Evolutionary conservation across 2,329 filamentous ascomycete species (phyloP).

Genomic region (Xylaria polymorpha): DNA sequence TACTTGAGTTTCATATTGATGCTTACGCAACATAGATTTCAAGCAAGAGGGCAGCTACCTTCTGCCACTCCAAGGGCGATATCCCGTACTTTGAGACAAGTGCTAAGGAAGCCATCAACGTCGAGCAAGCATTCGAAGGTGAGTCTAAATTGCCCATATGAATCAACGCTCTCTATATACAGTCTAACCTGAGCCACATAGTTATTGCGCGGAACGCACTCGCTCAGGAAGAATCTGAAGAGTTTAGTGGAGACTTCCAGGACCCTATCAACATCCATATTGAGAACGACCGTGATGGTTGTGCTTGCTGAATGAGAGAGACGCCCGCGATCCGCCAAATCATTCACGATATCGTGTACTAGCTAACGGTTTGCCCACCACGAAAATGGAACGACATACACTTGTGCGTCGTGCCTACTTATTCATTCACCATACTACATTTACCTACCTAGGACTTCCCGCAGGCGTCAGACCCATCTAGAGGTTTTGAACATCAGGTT

Average conservation of each 20-base stretch:
- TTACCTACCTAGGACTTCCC: slow-evolving; percentile 12
- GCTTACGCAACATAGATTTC: slow-evolving; percentile 72
- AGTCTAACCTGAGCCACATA: slow-evolving; percentile 52
- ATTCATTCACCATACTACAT: slow-evolving; percentile 18
- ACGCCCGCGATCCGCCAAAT: background rate
- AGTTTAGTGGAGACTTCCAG: slow-evolving; percentile 96
- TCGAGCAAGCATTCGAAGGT: slow-evolving; percentile 84
- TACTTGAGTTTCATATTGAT: slow-evolving; percentile 23
- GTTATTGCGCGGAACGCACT: slow-evolving; percentile 97
- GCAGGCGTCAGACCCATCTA: slow-evolving; percentile 8
- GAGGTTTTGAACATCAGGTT: slow-evolving; percentile 3
- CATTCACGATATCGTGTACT: slow-evolving; percentile 29
- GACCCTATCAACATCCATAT: slow-evolving; percentile 99
- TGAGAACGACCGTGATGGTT: slow-evolving; percentile 91
- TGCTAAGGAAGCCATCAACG: slow-evolving; percentile 98
- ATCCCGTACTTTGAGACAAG: slow-evolving; percentile 99
- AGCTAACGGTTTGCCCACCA: slow-evolving; percentile 25
- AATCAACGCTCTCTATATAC: background rate
- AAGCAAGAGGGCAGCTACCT: slow-evolving; percentile 94
- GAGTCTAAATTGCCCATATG: slow-evolving; percentile 40
- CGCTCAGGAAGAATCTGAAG: slow-evolving; percentile 95
- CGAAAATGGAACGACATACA: slow-evolving; percentile 5
- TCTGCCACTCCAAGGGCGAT: slow-evolving; percentile 96
- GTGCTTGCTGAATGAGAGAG: slow-evolving; percentile 76
- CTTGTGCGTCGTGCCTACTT: slow-evolving; percentile 2